phyloP scores from a whole-genome alignment of 805 yeast genomes.

The Vanderwaltozyma verrucispora region DNA sequence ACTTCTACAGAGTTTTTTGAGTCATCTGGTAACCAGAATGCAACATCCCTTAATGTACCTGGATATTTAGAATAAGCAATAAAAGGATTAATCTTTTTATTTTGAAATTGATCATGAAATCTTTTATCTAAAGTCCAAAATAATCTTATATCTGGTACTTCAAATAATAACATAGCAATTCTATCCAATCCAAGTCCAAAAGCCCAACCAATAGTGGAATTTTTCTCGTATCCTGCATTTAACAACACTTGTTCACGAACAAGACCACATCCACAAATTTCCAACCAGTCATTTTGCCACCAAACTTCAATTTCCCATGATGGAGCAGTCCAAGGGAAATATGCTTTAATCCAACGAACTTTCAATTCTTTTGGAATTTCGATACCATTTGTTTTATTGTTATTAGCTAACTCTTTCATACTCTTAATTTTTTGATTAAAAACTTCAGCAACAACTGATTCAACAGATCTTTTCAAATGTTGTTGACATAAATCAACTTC shows the following conservation, averaged over 20 bases:
- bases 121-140: constrained; percentile 85
- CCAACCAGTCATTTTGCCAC: constrained; percentile 99
- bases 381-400: constrained; percentile 37
- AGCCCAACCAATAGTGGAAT: constrained; percentile 83
- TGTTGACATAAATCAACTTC: constrained; percentile 61
- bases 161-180: constrained; percentile 90
- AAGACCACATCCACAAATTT: constrained; percentile 92
- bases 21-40: constrained; percentile 77
- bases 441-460: constrained; percentile 70
- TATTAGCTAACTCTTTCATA: constrained; percentile 29
- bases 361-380: constrained; percentile 50
- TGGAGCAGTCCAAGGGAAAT: constrained; percentile 97
- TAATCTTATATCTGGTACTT: constrained; percentile 87
- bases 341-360: constrained; percentile 91
- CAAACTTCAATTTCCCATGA: constrained; percentile 97
- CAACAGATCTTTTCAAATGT: constrained; percentile 81
- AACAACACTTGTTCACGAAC: constrained; percentile 68
- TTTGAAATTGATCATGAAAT: constrained; percentile 60
- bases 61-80: constrained; percentile 89
- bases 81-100: constrained; percentile 59
- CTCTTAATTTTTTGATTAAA: constrained; percentile 38
- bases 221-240: constrained; percentile 52
- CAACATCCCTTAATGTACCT: constrained; percentile 73
- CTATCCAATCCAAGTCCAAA: constrained; percentile 94
- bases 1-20: constrained; percentile 28